phyloP scores from a whole-genome alignment of 257 asterid species.

The Echites panduratus region DNA sequence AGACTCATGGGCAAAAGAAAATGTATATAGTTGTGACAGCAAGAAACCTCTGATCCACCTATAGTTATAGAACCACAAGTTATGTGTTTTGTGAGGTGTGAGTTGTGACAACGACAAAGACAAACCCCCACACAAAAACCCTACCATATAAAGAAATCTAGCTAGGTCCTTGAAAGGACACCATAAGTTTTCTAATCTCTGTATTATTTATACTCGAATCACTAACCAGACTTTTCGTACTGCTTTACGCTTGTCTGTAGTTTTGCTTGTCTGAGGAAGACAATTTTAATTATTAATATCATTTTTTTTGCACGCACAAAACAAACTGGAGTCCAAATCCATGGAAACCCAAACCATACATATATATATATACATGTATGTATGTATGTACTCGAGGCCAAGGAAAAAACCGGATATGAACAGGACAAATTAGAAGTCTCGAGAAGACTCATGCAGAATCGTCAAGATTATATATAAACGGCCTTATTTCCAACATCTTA shows the following conservation, averaged over 20 bases:
- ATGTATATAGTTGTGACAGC: too few species aligned
- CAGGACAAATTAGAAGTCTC: too few species aligned
- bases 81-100: not conserved
- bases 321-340: too few species aligned
- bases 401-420: not conserved
- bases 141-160: constrained; percentile 20
- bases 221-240: constrained; percentile 4
- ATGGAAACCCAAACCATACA: too few species aligned
- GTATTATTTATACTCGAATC: not conserved
- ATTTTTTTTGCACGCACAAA: not conserved
- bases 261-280: not conserved
- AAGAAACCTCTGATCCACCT: constrained; percentile 11
- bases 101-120: constrained; percentile 15
- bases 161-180: constrained; percentile 11
- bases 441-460: not conserved
- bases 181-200: constrained; percentile 11
- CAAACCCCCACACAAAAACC: constrained; percentile 10
- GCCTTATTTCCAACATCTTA: constrained; percentile 3
- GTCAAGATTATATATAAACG: not conserved
- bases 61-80: constrained; percentile 6
- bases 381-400: not conserved
- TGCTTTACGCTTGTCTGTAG: not conserved
- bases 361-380: too few species aligned
- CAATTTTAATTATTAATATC: not conserved
- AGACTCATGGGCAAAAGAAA: too few species aligned